phyloP scores from a whole-genome alignment of 2,329 filamentous ascomycete genomes.

The Aspergillus ustus region DNA sequence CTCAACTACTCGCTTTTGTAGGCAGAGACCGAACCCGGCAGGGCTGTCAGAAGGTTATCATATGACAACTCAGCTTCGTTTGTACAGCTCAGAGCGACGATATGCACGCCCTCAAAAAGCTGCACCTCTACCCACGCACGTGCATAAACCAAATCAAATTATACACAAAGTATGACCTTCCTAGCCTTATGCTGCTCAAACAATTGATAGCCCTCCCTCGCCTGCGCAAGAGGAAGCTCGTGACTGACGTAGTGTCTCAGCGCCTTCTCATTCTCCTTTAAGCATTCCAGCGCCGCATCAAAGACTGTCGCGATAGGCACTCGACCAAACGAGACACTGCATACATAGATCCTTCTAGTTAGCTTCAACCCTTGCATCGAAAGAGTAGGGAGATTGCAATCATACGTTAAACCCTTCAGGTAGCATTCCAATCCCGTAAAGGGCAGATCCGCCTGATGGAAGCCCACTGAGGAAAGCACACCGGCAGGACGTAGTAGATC shows the following conservation, averaged over 20 bases:
- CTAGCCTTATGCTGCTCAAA: constrained; percentile 3
- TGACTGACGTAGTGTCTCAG: background rate
- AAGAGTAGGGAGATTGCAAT: too few relatives aligned
- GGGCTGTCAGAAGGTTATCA: too few relatives aligned
- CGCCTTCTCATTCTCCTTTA: background rate
- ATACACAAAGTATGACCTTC: background rate
- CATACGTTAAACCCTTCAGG: background rate
- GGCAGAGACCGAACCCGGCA: too few relatives aligned
- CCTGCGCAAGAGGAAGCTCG: background rate
- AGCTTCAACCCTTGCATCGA: too few relatives aligned
- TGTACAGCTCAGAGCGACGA: too few relatives aligned
- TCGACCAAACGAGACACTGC: background rate
- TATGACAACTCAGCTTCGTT: rapidly evolving
- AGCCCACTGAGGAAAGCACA: background rate
- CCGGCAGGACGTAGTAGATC: background rate
- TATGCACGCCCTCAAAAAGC: too few relatives aligned
- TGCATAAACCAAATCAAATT: background rate
- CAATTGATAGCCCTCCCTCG: background rate
- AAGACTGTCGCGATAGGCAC: background rate
- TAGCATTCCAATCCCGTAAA: constrained; percentile 1
- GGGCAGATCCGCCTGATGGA: background rate
- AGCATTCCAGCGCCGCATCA: background rate
- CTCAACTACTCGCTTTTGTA: too few relatives aligned
- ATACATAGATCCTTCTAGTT: too few relatives aligned
- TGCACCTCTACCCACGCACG: too few relatives aligned